These are phyloP conservation scores for Diplodia intermedia DNA, from an alignment of 2,329 filamentous ascomycete species.

Conservation along the genomic window DNA sequence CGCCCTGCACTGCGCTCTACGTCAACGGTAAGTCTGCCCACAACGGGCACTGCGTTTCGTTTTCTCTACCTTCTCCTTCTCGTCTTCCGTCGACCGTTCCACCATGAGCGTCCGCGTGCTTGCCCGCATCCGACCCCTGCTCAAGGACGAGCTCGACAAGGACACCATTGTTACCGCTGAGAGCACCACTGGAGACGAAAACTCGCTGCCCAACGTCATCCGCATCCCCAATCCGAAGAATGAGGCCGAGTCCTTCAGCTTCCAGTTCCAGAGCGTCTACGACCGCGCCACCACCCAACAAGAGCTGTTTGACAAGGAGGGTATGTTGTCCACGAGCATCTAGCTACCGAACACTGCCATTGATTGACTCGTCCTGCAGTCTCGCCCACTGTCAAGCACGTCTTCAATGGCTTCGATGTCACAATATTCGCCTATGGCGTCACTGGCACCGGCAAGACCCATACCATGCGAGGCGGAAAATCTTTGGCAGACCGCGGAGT, in stretches of 20 bases:
- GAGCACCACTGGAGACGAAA: slow-evolving; percentile 48
- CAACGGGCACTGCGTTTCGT: slow-evolving; percentile 39
- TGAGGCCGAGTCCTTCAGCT: slow-evolving; percentile 86
- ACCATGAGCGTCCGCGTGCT: slow-evolving; percentile 78
- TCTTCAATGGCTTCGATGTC: slow-evolving; percentile 87
- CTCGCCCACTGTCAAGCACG: slow-evolving; percentile 84
- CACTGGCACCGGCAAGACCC: slow-evolving; percentile 92
- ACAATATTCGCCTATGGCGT: slow-evolving; percentile 94
- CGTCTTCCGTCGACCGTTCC: slow-evolving; percentile 22
- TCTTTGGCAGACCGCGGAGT: slow-evolving; percentile 85
- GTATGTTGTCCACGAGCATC: slow-evolving; percentile 56
- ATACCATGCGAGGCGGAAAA: slow-evolving; percentile 93
- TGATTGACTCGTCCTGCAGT: slow-evolving; percentile 62
- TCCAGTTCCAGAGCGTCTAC: slow-evolving; percentile 94
- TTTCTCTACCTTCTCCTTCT: slow-evolving; percentile 34
- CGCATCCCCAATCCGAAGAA: slow-evolving; percentile 96
- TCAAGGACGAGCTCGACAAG: slow-evolving; percentile 83
- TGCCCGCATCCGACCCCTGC: slow-evolving; percentile 85
- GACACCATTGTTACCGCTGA: slow-evolving; percentile 80
- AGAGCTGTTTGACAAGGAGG: slow-evolving; percentile 86
- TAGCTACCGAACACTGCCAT: not conserved
- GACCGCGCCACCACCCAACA: slow-evolving; percentile 81
- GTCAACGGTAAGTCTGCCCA: slow-evolving; percentile 37
- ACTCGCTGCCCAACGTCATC: slow-evolving; percentile 68
- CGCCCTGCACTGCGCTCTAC: not conserved